Base-by-base conservation (phyloP, 2,329 filamentous ascomycete species). In the Lizonia empirigonia region DNA sequence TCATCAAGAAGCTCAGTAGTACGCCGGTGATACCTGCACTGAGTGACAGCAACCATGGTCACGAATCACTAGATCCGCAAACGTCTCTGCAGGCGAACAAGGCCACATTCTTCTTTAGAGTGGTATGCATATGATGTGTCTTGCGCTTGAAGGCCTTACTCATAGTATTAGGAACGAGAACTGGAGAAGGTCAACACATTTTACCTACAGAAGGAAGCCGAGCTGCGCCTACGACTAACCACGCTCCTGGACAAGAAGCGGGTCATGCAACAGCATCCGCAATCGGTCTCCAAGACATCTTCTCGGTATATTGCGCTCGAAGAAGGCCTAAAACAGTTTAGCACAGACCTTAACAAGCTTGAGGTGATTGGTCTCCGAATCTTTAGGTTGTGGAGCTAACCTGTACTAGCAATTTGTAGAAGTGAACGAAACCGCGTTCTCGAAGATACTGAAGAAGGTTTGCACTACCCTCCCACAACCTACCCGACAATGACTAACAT, bases 101-200 rank as follows among this genome's bases (percentile, higher is more conserved):
- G 77, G 93, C 93, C 49, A 96, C 93, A 9, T 99, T 99, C 77
- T 99, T 99, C 82, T 97, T 97, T 74, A 90, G 94, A 75, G 81
- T 99, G 75, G 91, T 96, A 84, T 72, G 85, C 51, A 42, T 37
- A 19, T 9, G 40, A 7, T 24, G 40, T 27, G 36, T 22, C 20
- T 41, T 24, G 19, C 12, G 34, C 16, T 29, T 16, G 4, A n/a
- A 18, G 3, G 13, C 22, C 20, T 32, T 47, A 22, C 49, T 52
- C n/a, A 52, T 47, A 30, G 38, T 20, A 33, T 27, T 40, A 96
- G 91, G 94, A 99, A 82, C 87, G 94, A 65, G 94, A 99, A 75
- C 84, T 99, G 47, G 94, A 97, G 75, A 99, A 97, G 74, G 94
- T 99, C 76, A 99, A 99, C 76, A 90, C 86, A 12, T 97, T 97